Conservation (phyloP, 2,329 filamentous ascomycete genomes). For the Chalara sp. region DNA sequence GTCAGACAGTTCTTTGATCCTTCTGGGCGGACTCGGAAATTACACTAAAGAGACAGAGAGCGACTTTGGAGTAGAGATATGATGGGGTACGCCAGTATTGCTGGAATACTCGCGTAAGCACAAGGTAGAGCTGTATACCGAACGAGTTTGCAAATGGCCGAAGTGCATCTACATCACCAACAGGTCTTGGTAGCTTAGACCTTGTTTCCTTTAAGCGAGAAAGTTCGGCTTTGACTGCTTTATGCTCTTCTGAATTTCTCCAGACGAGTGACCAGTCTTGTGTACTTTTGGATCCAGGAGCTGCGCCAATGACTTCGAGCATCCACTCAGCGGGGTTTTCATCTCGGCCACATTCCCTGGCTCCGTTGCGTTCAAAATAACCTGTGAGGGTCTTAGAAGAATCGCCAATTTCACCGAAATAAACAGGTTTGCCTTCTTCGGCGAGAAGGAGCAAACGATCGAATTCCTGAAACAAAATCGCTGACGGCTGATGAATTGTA, state of each 20-base stretch:
- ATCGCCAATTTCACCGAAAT: constrained; percentile 72
- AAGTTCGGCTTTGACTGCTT: constrained; percentile 37
- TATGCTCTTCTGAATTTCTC: constrained; percentile 43
- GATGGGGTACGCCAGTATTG: background rate
- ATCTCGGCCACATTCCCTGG: constrained; percentile 53
- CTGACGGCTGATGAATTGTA: constrained; percentile 91
- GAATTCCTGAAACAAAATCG: constrained; percentile 87
- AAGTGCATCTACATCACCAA: no score
- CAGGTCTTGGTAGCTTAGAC: no score
- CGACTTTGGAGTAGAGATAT: background rate
- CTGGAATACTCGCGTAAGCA: background rate
- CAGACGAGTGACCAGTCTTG: constrained; percentile 59
- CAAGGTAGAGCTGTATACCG: background rate
- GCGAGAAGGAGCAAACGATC: constrained; percentile 73
- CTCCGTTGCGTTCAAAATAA: constrained; percentile 72
- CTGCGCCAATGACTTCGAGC: constrained; percentile 50
- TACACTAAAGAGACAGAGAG: no score
- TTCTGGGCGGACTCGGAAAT: background rate
- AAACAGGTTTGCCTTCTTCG: constrained; percentile 69
- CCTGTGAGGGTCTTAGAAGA: constrained; percentile 59
- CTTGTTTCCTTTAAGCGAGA: constrained; percentile 41
- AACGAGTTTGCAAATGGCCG: background rate
- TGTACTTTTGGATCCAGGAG: constrained; percentile 52
- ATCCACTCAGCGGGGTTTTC: constrained; percentile 76
- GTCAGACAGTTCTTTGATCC: no score